These are phyloP conservation scores for Exserohilum turcica DNA, from an alignment of 2,329 filamentous ascomycete species.

Conservation along the genomic window DNA sequence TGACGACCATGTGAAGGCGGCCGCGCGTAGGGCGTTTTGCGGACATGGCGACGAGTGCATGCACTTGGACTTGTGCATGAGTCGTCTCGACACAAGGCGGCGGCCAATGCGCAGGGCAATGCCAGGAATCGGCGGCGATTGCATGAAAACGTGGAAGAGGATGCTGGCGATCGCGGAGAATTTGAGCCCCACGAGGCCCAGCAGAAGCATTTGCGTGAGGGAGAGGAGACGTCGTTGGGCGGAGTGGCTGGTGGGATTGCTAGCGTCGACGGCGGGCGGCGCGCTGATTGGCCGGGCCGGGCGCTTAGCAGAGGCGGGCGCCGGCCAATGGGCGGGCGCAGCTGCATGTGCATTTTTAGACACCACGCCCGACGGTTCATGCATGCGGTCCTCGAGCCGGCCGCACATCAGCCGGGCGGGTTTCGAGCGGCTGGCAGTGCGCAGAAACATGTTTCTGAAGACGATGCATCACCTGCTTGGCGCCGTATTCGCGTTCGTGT, in stretches of 20 bases:
- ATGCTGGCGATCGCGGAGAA: constrained; percentile 16
- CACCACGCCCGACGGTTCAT: constrained; percentile 22
- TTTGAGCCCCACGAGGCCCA: constrained; percentile 15
- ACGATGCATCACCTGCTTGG: background rate
- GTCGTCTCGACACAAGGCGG: background rate
- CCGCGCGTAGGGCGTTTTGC: constrained; percentile 2
- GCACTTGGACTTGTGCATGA: too few species aligned
- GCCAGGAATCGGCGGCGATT: constrained; percentile 16
- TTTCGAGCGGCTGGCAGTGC: constrained; percentile 1
- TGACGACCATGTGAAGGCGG: background rate
- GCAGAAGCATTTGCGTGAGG: constrained; percentile 1
- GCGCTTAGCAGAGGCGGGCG: constrained; percentile 21
- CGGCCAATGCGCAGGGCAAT: constrained; percentile 18
- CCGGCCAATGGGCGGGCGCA: constrained; percentile 14
- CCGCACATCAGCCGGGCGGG: constrained; percentile 13
- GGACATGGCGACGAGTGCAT: constrained; percentile 10
- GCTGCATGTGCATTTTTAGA: constrained; percentile 10
- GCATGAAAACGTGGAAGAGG: constrained; percentile 18
- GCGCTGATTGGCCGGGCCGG: constrained; percentile 13
- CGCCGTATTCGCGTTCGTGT: too few species aligned
- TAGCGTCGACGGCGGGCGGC: constrained; percentile 18
- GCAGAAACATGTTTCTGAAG: constrained; percentile 21
- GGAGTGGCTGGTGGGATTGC: constrained; percentile 7
- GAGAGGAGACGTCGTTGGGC: background rate
- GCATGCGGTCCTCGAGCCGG: constrained; percentile 28